Conservation (phyloP, 108 stramenopile genomes). For the Chaetoceros muelleri region DNA sequence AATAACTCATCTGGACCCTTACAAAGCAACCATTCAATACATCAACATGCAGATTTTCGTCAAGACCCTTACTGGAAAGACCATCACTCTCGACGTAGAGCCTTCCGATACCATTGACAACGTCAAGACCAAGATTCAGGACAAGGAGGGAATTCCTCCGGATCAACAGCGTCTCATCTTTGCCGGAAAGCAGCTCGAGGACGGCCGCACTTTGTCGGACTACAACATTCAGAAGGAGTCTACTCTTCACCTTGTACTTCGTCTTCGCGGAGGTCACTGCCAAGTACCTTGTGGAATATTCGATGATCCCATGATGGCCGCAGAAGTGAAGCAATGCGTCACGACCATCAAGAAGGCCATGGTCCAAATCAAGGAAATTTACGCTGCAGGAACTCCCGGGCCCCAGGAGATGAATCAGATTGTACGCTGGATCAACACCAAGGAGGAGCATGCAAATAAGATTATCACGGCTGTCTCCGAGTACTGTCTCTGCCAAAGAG, state of each 20-base stretch:
- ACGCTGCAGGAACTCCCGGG: constrained; percentile 26
- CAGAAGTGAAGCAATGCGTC: constrained; percentile 37
- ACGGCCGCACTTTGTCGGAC: constrained; percentile 76
- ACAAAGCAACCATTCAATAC: constrained; percentile 2
- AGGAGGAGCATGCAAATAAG: constrained; percentile 63
- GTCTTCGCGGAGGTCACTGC: constrained; percentile 64
- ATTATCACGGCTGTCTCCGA: constrained; percentile 57
- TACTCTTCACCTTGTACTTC: constrained; percentile 68
- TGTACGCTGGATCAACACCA: constrained; percentile 71
- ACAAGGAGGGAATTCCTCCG: constrained; percentile 90
- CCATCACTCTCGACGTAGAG: constrained; percentile 98
- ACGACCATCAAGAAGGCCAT: constrained; percentile 66
- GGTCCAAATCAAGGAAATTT: constrained; percentile 49
- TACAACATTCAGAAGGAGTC: constrained; percentile 91
- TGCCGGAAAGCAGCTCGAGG: constrained; percentile 88
- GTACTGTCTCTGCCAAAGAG: constrained; percentile 74
- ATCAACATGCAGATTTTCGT: constrained; percentile 94
- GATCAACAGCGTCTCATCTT: constrained; percentile 87
- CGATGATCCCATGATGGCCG: constrained; percentile 63
- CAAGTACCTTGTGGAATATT: constrained; percentile 80
- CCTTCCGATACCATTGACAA: constrained; percentile 92
- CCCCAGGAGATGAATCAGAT: constrained; percentile 59
- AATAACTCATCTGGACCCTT: no score
- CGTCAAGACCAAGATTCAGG: constrained; percentile 88
- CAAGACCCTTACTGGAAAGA: constrained; percentile 98